phyloP scores from a whole-genome alignment of 78 protist genomes.

The Paulinella micropora region DNA sequence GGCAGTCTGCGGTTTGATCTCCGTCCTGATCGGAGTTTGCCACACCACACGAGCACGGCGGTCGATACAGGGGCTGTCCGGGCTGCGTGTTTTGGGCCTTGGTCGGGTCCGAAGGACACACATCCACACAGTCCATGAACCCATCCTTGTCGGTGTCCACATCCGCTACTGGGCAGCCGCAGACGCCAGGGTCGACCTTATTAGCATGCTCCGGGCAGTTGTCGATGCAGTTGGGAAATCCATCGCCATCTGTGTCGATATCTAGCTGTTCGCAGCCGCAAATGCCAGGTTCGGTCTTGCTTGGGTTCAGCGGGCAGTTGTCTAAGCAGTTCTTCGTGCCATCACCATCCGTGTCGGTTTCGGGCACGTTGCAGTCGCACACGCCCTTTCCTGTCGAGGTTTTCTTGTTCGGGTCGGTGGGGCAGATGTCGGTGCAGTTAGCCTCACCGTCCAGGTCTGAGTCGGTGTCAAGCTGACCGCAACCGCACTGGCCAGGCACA shows the following conservation, averaged over 20 bases:
- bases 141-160: background rate
- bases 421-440: background rate
- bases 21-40: no score
- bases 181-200: background rate
- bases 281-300: background rate
- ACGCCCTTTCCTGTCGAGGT: background rate
- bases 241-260: background rate
- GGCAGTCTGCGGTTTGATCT: no score
- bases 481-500: constrained; percentile 2
- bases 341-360: background rate
- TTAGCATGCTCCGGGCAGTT: background rate
- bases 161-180: background rate
- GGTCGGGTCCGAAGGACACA: background rate
- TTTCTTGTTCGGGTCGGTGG: background rate
- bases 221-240: background rate
- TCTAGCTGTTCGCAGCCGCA: background rate
- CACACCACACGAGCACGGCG: no score
- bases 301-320: background rate
- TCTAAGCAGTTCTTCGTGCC: background rate
- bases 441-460: background rate
- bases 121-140: background rate
- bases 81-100: no score
- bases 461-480: background rate
- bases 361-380: background rate
- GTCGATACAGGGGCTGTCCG: no score